phyloP scores from a whole-genome alignment of 257 asterid genomes.

The Lavandula angustifolia region DNA sequence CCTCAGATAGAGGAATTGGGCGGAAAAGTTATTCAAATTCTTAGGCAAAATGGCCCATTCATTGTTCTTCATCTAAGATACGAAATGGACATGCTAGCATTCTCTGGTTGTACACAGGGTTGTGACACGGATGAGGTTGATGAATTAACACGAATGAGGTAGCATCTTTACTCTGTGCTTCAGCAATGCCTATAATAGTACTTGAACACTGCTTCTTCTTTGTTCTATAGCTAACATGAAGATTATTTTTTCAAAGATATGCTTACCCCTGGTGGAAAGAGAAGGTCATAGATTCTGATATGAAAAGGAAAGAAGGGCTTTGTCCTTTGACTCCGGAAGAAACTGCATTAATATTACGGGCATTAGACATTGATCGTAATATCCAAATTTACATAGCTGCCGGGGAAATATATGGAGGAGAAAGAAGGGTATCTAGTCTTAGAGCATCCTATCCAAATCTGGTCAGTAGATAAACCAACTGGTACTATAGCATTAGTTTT shows the following conservation, averaged over 20 bases:
- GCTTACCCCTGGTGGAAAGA: slow-evolving; percentile 99
- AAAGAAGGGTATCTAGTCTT: slow-evolving; percentile 70
- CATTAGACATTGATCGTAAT: slow-evolving; percentile 70
- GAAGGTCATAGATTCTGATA: slow-evolving; percentile 81
- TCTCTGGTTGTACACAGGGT: slow-evolving; percentile 96
- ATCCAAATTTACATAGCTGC: slow-evolving; percentile 94
- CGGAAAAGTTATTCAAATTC: slow-evolving; percentile 70
- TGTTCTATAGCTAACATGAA: slow-evolving; percentile 33
- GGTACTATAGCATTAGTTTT: not conserved
- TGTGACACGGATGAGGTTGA: slow-evolving; percentile 79
- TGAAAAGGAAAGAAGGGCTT: slow-evolving; percentile 90
- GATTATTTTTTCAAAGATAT: slow-evolving; percentile 49
- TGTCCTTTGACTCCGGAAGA: slow-evolving; percentile 99
- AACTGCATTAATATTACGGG: slow-evolving; percentile 82
- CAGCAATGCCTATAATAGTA: not conserved
- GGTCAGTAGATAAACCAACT: slow-evolving; percentile 48
- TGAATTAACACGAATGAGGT: slow-evolving; percentile 96
- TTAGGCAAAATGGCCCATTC: slow-evolving; percentile 84
- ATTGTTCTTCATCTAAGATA: slow-evolving; percentile 94
- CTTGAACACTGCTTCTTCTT: slow-evolving; percentile 11
- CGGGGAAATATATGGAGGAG: slow-evolving; percentile 97
- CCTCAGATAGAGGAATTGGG: slow-evolving; percentile 96
- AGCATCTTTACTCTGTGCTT: slow-evolving; percentile 3
- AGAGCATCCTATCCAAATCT: slow-evolving; percentile 74
- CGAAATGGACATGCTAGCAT: slow-evolving; percentile 99